Evolutionary conservation across 2,329 filamentous ascomycete genomes (phyloP).

Genomic region (Colletotrichum magnum): DNA sequence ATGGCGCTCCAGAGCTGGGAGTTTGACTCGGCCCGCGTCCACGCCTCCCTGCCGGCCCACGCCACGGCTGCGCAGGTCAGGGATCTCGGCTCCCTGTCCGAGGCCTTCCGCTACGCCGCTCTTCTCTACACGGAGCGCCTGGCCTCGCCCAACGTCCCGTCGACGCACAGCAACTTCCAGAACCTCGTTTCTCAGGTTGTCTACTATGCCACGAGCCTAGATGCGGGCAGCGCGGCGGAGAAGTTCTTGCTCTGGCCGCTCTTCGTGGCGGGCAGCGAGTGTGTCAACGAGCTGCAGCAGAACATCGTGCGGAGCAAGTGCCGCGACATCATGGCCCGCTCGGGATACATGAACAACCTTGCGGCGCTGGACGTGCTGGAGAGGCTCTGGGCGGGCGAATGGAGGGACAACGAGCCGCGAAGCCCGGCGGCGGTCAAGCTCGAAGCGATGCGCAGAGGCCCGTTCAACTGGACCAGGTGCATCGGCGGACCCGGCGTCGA

Average conservation of each 20-base stretch:
- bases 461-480: constrained; percentile 71
- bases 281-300: constrained; percentile 84
- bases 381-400: constrained; percentile 80
- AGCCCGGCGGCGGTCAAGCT: constrained; percentile 52
- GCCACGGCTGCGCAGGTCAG: constrained; percentile 74
- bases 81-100: constrained; percentile 86
- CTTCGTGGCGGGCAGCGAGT: constrained; percentile 92
- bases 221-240: constrained; percentile 79
- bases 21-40: constrained; percentile 71
- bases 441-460: constrained; percentile 58
- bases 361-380: constrained; percentile 89
- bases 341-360: constrained; percentile 94
- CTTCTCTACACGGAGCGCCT: constrained; percentile 92
- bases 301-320: constrained; percentile 85
- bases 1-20: constrained; percentile 85
- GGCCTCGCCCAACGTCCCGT: constrained; percentile 81
- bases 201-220: constrained; percentile 85
- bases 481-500: constrained; percentile 70
- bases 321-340: constrained; percentile 87
- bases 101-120: constrained; percentile 91
- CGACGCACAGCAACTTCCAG: constrained; percentile 83
- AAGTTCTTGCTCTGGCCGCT: constrained; percentile 96
- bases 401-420: constrained; percentile 52
- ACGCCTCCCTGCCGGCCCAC: constrained; percentile 63
- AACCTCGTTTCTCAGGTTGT: constrained; percentile 86